Percentiles rank a stretch among this genome's conserved stretches.
These are phyloP conservation scores for Chalciporus sphaerocephalus DNA, from an alignment of 768 basidiomycete species.

Conservation along the genomic window DNA sequence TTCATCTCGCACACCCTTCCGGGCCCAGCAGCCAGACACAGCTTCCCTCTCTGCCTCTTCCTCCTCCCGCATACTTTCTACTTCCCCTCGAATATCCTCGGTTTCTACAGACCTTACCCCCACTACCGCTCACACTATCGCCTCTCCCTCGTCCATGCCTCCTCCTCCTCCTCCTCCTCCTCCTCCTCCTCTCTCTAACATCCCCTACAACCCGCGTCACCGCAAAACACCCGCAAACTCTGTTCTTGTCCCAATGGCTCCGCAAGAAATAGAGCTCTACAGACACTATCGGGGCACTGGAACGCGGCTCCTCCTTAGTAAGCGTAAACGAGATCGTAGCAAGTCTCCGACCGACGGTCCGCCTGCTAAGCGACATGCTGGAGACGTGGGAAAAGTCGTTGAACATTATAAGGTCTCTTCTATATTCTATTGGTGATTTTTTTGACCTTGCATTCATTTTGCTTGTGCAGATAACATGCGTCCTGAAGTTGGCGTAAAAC, in stretches of 20 bases:
- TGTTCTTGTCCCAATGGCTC: conserved; percentile 62
- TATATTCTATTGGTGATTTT: neutral
- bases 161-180: conserved; percentile 26
- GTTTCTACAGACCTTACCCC: conserved; percentile 29
- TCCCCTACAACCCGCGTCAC: conserved; percentile 63
- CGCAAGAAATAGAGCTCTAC: conserved; percentile 56
- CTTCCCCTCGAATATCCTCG: conserved; percentile 33
- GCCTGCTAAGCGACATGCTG: conserved; percentile 49
- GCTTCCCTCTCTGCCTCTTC: conserved; percentile 16
- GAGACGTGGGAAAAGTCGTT: conserved; percentile 72
- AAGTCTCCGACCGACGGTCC: conserved; percentile 38
- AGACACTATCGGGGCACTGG: conserved; percentile 56
- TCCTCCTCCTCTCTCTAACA: conserved; percentile 26
- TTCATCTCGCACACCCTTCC: conserved; percentile 22
- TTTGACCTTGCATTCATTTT: conserved; percentile 6
- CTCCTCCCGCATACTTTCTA: conserved; percentile 24
- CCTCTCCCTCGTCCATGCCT: conserved; percentile 33
- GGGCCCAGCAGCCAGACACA: conserved; percentile 20
- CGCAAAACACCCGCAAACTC: conserved; percentile 58
- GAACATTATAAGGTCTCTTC: conserved; percentile 65
- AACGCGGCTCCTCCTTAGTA: conserved; percentile 43
- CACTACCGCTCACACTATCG: conserved; percentile 25
- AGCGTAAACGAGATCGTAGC: conserved; percentile 48
- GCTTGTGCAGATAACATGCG: conserved; percentile 74
- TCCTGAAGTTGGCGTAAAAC: conserved; percentile 83